Evolutionary conservation across 2,329 filamentous ascomycete genomes (phyloP).

Genomic region (Penicillium sp.): DNA sequence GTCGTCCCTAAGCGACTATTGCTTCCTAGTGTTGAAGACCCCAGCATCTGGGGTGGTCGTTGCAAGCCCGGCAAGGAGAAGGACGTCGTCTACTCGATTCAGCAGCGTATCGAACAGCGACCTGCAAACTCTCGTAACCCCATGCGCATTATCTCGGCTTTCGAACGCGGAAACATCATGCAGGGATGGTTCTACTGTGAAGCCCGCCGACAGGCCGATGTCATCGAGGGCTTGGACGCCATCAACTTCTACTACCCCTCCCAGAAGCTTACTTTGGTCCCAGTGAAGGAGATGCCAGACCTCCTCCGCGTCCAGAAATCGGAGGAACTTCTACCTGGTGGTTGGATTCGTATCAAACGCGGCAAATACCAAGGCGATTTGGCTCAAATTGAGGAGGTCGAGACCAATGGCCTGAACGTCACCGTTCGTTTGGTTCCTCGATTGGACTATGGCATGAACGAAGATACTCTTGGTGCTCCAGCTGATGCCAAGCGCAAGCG

Average conservation of each 20-base stretch:
- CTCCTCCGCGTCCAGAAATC: conserved; percentile 88
- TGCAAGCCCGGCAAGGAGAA: conserved; percentile 95
- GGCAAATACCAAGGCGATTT: conserved; percentile 85
- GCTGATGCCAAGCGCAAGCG: conserved; percentile 79
- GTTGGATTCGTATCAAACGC: conserved; percentile 85
- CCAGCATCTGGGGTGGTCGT: conserved; percentile 90
- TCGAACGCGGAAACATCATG: conserved; percentile 87
- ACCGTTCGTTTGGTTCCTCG: conserved; percentile 85
- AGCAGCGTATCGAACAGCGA: conserved; percentile 84
- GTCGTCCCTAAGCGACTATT: conserved; percentile 83
- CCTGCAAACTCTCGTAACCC: conserved; percentile 72
- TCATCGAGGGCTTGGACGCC: conserved; percentile 77
- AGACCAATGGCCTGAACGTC: conserved; percentile 87
- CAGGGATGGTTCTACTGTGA: conserved; percentile 95
- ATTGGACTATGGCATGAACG: conserved; percentile 85
- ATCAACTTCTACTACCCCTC: conserved; percentile 89
- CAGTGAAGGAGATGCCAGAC: conserved; percentile 97
- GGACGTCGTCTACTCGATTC: conserved; percentile 83
- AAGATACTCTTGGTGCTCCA: conserved; percentile 63
- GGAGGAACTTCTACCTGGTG: conserved; percentile 78
- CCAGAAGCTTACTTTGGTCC: conserved; percentile 81
- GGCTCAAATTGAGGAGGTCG: conserved; percentile 88
- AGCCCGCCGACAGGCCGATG: conserved; percentile 82
- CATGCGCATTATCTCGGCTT: conserved; percentile 82
- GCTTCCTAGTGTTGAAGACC: conserved; percentile 90